Base-by-base conservation (phyloP, 805 yeast genomes). In the Sugiyamaella boreocaroliniensis region DNA sequence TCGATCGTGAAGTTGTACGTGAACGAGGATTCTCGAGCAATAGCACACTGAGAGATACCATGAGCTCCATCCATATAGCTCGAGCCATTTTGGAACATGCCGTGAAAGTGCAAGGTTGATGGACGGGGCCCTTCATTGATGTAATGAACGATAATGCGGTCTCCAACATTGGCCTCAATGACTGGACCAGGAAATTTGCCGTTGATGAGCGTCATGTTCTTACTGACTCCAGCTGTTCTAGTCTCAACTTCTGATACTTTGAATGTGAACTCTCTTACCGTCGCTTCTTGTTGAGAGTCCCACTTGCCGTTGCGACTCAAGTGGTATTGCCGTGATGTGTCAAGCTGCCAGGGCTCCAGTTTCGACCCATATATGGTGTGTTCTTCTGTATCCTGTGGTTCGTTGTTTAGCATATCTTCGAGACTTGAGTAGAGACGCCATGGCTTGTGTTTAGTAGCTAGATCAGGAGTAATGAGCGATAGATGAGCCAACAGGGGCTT, bases 101-200 rank as follows among this genome's bases (percentile, higher is more conserved):
- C 83, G 56, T 80, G 83, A 63, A 77, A 78, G 57, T 79, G 84
- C n/a, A 79, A 48, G 0, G 79, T 58, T 0, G 77, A 72, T 0
- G 71, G 61, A 2, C 67, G 69, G n/a, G 67, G 61, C 5, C 73
- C 64, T 18, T 63, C 59, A 57, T 79, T 79, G 42, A 61, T 58
- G 14, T 77, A 68, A 1, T 65, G 64, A 1, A 78, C 71, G 0
- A 69, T 53, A 8, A 70, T 45, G 7, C 59, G 53, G 49, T 70
- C 74, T 11, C 72, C 74, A 40, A 69, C 71, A 52, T 62, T 67
- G 56, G 67, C 76, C 55, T 69, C 68, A 1, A 79, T 61, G 8
- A 66, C 58, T 1, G 83, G 83, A 0, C 80, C 80, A 1, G 84
- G 84, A 50, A 75, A 76, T 51, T 68, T 56, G 32, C 76, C 75